These are phyloP conservation scores for Ramichloridium luteum DNA, from an alignment of 2,329 filamentous ascomycete species.

Conservation along the genomic window DNA sequence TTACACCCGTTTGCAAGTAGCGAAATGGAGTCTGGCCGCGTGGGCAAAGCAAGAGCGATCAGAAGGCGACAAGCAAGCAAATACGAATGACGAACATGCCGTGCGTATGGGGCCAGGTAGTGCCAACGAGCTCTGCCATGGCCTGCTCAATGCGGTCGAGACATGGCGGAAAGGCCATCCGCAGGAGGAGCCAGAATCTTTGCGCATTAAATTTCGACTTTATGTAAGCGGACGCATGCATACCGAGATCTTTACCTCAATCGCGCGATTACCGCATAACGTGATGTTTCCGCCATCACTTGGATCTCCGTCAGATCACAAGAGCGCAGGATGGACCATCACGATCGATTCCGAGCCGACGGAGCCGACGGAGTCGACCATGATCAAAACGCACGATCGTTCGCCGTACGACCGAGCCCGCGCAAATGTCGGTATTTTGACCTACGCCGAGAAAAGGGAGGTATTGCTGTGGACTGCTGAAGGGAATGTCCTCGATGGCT, in stretches of 20 bases:
- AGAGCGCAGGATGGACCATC: constrained; percentile 26
- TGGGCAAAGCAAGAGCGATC: constrained; percentile 39
- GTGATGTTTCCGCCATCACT: constrained; percentile 49
- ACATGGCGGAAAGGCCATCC: constrained; percentile 24
- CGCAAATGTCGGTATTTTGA: constrained; percentile 43
- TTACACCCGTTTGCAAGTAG: constrained; percentile 31
- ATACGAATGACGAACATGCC: constrained; percentile 36
- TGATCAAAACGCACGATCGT: constrained; percentile 73
- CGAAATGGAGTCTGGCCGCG: constrained; percentile 43
- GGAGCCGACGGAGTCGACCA: constrained; percentile 52
- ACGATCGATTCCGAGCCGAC: constrained; percentile 42
- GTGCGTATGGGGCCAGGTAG: constrained; percentile 28
- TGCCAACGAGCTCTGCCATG: constrained; percentile 21
- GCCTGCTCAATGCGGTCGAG: constrained; percentile 23
- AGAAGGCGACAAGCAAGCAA: constrained; percentile 48
- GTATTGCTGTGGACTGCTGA: constrained; percentile 60
- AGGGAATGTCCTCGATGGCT: constrained; percentile 67
- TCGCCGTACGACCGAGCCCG: constrained; percentile 61
- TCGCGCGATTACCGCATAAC: constrained; percentile 33
- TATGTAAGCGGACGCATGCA: constrained; percentile 35
- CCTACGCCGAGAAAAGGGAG: constrained; percentile 41
- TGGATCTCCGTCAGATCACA: constrained; percentile 27
- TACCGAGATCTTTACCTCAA: constrained; percentile 26
- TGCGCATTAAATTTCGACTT: constrained; percentile 41
- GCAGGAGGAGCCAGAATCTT: constrained; percentile 20